phyloP scores from a whole-genome alignment of 345 rosid genomes.

The Schrenkiella parvula region DNA sequence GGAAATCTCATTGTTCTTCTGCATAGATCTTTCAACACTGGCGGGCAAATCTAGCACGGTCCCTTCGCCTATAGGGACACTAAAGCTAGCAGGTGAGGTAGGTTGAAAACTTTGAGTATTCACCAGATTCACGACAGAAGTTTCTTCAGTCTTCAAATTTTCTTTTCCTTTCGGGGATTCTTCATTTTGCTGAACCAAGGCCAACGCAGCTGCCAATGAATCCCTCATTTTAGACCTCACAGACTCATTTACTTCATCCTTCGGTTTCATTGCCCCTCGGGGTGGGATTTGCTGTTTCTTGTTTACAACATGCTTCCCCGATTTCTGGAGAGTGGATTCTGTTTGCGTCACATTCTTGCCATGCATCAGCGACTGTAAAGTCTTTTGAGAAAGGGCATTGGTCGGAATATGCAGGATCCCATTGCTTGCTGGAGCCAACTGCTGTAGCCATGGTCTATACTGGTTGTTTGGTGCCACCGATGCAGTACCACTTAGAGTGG shows the following conservation, averaged over 20 bases:
- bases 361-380: slow-evolving; percentile 36
- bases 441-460: slow-evolving; percentile 85
- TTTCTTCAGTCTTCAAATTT: slow-evolving; percentile 35
- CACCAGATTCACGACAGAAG: slow-evolving; percentile 22
- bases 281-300: slow-evolving; percentile 47
- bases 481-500: slow-evolving; percentile 29
- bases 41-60: slow-evolving; percentile 17
- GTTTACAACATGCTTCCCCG: slow-evolving; percentile 34
- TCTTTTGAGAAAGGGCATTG: slow-evolving; percentile 30
- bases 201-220: slow-evolving; percentile 72
- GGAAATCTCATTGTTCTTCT: slow-evolving; percentile 22
- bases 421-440: slow-evolving; percentile 38
- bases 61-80: slow-evolving; percentile 23
- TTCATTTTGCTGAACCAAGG: slow-evolving; percentile 49
- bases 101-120: slow-evolving; percentile 31
- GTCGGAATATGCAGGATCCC: slow-evolving; percentile 44
- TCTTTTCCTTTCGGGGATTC: slow-evolving; percentile 34
- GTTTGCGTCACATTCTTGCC: slow-evolving; percentile 38
- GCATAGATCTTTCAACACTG: slow-evolving; percentile 22
- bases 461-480: slow-evolving; percentile 52
- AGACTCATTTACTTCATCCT: slow-evolving; percentile 49
- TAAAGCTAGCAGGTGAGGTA: slow-evolving; percentile 16
- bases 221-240: slow-evolving; percentile 93
- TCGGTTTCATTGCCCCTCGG: slow-evolving; percentile 37
- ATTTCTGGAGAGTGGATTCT: slow-evolving; percentile 42